A percentile compares a stretch with the other conserved stretches of the same genome.
phyloP scores from a whole-genome alignment of 768 basidiomycete species.

The Tephrocybe sp. region DNA sequence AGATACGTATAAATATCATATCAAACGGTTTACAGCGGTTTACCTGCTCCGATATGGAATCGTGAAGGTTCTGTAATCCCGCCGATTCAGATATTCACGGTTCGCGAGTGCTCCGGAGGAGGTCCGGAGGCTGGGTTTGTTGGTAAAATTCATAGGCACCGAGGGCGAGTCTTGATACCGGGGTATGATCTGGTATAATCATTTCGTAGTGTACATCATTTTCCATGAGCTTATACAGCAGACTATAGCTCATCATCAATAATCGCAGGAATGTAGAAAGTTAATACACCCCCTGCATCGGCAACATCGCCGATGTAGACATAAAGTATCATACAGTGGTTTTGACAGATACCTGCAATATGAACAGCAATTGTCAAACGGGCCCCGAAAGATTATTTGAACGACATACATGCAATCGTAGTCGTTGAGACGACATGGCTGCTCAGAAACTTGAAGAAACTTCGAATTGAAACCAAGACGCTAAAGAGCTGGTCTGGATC shows the following conservation, averaged over 20 bases:
- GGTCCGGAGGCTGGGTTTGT: too few species aligned
- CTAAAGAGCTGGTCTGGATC: constrained; percentile 61
- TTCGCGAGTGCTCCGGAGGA: too few species aligned
- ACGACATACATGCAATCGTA: constrained; percentile 75
- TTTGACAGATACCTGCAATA: constrained; percentile 68
- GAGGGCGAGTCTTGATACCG: too few species aligned
- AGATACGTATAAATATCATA: too few species aligned
- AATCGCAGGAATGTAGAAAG: constrained; percentile 83
- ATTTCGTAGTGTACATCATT: too few species aligned
- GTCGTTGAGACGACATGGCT: constrained; percentile 79
- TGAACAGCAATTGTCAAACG: background rate
- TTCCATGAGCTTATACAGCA: constrained; percentile 1
- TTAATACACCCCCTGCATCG: constrained; percentile 80
- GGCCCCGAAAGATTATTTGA: background rate
- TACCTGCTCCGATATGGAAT: too few species aligned
- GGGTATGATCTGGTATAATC: too few species aligned
- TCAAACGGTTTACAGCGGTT: too few species aligned
- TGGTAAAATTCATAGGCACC: too few species aligned
- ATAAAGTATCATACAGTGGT: constrained; percentile 83
- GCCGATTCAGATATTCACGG: too few species aligned
- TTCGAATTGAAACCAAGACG: constrained; percentile 67
- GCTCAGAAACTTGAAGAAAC: constrained; percentile 79
- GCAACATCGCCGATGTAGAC: constrained; percentile 83
- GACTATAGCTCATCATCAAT: constrained; percentile 52
- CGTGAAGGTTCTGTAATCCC: too few species aligned